Evolutionary conservation across 495 filamentous ascomycete genomes (phyloP).

Genomic region (Penicillium salamii): DNA sequence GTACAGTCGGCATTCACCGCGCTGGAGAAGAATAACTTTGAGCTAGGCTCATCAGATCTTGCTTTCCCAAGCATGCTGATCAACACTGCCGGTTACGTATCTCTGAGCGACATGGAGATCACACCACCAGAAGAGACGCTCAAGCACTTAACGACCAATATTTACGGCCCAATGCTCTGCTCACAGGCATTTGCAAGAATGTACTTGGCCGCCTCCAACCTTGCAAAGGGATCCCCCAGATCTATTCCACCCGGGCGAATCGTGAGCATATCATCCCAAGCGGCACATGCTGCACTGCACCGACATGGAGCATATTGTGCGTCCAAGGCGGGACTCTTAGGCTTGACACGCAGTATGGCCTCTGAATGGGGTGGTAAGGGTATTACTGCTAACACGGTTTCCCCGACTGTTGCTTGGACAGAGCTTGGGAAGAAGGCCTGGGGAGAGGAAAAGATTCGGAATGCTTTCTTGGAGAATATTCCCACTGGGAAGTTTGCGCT

Average conservation of each 20-base stretch:
- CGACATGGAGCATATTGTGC: conserved; percentile 47
- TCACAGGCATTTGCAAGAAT: conserved; percentile 39
- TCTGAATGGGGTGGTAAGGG: conserved; percentile 38
- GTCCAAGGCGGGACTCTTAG: conserved; percentile 46
- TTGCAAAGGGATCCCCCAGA: conserved; percentile 13
- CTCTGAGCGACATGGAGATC: conserved; percentile 37
- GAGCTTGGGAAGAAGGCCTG: conserved; percentile 39
- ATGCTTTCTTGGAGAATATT: conserved; percentile 35
- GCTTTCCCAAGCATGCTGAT: conserved; percentile 37
- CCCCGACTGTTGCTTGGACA: conserved; percentile 43
- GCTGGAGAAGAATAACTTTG: conserved; percentile 19
- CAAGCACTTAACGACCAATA: conserved; percentile 38
- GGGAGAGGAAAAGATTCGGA: conserved; percentile 29
- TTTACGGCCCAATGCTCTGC: conserved; percentile 42
- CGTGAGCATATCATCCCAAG: conserved; percentile 39
- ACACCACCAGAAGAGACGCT: conserved; percentile 39
- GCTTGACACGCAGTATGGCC: conserved; percentile 49
- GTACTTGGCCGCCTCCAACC: conserved; percentile 28
- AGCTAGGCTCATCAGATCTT: conserved; percentile 13
- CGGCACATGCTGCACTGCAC: conserved; percentile 36
- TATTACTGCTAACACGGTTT: conserved; percentile 38
- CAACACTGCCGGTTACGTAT: conserved; percentile 44
- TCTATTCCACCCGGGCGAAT: conserved; percentile 33
- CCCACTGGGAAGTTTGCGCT: conserved; percentile 43
- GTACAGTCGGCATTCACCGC: conserved; percentile 31